A percentile compares a stretch with the other conserved stretches of the same genome.
phyloP scores from a whole-genome alignment of 441 rosid species.

The Aquilaria agallochum region DNA sequence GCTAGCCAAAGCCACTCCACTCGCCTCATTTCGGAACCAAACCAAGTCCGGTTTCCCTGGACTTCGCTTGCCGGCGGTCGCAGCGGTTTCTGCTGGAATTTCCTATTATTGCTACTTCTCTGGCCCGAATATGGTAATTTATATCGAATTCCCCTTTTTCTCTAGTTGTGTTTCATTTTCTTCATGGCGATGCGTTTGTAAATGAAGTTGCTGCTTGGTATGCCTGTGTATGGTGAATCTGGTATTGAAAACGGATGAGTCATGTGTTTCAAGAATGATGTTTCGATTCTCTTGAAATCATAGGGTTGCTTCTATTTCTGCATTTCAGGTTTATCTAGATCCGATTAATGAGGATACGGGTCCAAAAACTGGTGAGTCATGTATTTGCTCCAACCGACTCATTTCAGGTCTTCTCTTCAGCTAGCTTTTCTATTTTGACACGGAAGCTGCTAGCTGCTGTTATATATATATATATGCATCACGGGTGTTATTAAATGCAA shows the following conservation, averaged over 20 bases:
- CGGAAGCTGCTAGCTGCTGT: too few species aligned
- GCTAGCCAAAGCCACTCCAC: constrained; percentile 52
- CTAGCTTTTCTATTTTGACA: too few species aligned
- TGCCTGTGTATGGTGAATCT: neutral
- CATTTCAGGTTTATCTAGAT: constrained; percentile 66
- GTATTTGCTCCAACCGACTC: too few species aligned
- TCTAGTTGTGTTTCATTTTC: constrained; percentile 1
- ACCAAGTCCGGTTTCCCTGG: constrained; percentile 32
- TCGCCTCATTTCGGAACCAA: constrained; percentile 43
- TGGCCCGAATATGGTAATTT: constrained; percentile 59
- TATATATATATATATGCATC: too few species aligned
- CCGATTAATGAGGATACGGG: constrained; percentile 49
- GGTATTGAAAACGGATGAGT: neutral
- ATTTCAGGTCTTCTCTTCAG: too few species aligned
- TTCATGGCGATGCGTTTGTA: neutral
- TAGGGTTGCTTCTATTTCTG: constrained; percentile 3
- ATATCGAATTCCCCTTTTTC: constrained; percentile 5
- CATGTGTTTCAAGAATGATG: neutral
- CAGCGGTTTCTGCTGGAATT: constrained; percentile 84
- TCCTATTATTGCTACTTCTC: constrained; percentile 56
- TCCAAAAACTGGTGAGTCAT: constrained; percentile 64
- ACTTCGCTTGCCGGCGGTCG: constrained; percentile 64
- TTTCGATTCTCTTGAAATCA: neutral
- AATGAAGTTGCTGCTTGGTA: neutral
- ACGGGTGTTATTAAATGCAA: constrained; percentile 1